phyloP scores from a whole-genome alignment of 75 land plant genomes.

The Isoetes taiwanensis region DNA sequence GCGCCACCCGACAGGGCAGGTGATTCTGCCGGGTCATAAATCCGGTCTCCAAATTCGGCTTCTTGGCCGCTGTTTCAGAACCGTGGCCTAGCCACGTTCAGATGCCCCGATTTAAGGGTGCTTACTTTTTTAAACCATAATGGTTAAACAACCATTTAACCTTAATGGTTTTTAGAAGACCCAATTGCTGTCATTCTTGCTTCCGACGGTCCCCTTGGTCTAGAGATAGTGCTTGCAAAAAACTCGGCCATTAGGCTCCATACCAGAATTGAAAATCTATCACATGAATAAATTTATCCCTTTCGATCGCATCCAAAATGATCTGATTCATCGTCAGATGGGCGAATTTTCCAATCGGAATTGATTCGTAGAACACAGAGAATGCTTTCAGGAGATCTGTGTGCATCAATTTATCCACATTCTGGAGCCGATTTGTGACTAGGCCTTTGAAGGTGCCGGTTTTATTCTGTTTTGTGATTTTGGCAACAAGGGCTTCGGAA shows the following conservation, averaged over 20 bases:
- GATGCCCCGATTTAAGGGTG: too few relatives aligned
- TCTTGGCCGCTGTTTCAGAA: too few relatives aligned
- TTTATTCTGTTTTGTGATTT: too few relatives aligned
- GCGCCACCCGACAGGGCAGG: too few relatives aligned
- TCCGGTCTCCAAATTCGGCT: too few relatives aligned
- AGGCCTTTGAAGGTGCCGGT: too few relatives aligned
- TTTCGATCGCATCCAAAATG: background rate
- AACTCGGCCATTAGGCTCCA: conserved; percentile 1
- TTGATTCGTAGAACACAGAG: background rate
- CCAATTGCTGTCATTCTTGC: background rate
- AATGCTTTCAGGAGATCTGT: background rate
- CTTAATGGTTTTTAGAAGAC: background rate
- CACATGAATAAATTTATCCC: background rate
- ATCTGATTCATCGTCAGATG: conserved; percentile 8
- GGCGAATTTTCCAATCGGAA: conserved; percentile 2
- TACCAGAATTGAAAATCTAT: conserved; percentile 6
- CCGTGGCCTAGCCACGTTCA: too few relatives aligned
- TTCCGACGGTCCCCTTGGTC: background rate
- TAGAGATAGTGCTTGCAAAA: background rate
- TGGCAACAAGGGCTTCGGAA: too few relatives aligned
- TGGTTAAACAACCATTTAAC: background rate
- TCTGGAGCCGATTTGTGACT: too few relatives aligned
- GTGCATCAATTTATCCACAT: too few relatives aligned
- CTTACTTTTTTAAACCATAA: too few relatives aligned
- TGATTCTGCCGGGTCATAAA: too few relatives aligned